Base-by-base conservation (phyloP, 169 alveolate genomes). In the Plasmodium inui region DNA sequence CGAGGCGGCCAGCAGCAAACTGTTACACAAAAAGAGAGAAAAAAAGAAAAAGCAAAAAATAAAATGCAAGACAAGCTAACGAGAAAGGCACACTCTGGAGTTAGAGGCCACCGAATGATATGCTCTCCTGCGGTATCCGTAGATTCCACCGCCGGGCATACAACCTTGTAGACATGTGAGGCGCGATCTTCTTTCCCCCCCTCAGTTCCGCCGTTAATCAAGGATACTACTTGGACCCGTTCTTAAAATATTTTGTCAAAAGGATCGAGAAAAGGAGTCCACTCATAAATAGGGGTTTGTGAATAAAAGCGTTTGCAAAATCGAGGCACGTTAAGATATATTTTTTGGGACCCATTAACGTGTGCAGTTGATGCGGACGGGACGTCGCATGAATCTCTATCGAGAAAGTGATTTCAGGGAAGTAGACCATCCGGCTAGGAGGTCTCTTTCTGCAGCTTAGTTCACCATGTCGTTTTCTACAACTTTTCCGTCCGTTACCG, bases 1-100 rank as follows among this genome's bases (percentile, higher is more conserved):
- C 82, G 96, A 92, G 72, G 96, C 96, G 55, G 94, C 96, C 34
- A 73, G 93, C 50, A 92, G 96, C 83, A 92, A 92, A 92, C 57
- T 84, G 96, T 92, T 79, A 92, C 55, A 67, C 46, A 28, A 14
- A 67, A 81, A 57, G 30, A 67, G 82, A 19, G 37, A 34, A 44
- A 30, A 26, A 22, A 37, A 53, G 19, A 70, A 90, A 34, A 70
- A 78, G 19, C 7, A 61, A 19, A 8, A 2, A 57, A 83, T 34
- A 30, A 19, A 83, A 17, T 61, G 39, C 1, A 57, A 67, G 19
- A 50, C 12, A 74, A 22, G n/a, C 12, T 12, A 17, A 57, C 41
- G 14, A 73, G 53, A 84, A 22, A 72, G 7, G 73, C n/a, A 61
- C 37, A 14, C 57, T 9, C n/a, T 46, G 57, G 5, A 0, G 4